Evolutionary conservation across 106 monocot species (phyloP), one percentile per base, ranked within the genome.

Genomic region (Agapanthus africanus): DNA sequence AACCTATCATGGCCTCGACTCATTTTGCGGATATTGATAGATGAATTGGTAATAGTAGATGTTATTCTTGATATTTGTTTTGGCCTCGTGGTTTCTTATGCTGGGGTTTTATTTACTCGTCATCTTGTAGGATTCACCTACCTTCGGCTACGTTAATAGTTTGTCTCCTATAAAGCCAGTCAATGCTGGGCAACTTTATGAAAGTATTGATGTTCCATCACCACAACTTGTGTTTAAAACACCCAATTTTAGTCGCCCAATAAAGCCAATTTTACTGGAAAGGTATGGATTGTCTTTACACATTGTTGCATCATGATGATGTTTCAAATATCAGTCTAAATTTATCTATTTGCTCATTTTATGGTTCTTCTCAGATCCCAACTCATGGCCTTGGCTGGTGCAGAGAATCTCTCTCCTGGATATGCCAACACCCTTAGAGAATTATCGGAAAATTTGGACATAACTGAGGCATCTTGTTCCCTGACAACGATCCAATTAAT

Each of bases 51-150:
- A 7, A 62, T 39, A 39, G 0, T 1, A 2, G 39, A 1, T 39
- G 34, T 39, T 64, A 11, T n/a, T 16, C 31, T 65, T 26, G 21
- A 10, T 5, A 9, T 44, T 44, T 11, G 0, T 7, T 18, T 28
- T 44, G 0, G n/a, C 1, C 11, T 35, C 4, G 1, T 51, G 34
- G 8, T 33, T 51, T 34, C 11, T 50, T 22, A 35, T 46, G n/a
- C 27, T n/a, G 11, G 2, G 32, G 31, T 59, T 50, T 59, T 41
- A 31, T 59, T 36, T 59, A 5, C 11, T 40, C 31, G 40, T 40
- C 34, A n/a, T 57, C 31, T 70, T 77, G 60, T 59, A 84, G 84
- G 84, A 80, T 63, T 84, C 84, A 71, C 84, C 80, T 11, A 73
- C 72, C 41, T 80, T 52, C 37, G 71, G 32, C 40, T 71, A 70